Percentiles rank a stretch among this genome's conserved stretches.
These are phyloP conservation scores for Astragalus membranaceus DNA, from an alignment of 306 rosid genomes.

Conservation along the genomic window DNA sequence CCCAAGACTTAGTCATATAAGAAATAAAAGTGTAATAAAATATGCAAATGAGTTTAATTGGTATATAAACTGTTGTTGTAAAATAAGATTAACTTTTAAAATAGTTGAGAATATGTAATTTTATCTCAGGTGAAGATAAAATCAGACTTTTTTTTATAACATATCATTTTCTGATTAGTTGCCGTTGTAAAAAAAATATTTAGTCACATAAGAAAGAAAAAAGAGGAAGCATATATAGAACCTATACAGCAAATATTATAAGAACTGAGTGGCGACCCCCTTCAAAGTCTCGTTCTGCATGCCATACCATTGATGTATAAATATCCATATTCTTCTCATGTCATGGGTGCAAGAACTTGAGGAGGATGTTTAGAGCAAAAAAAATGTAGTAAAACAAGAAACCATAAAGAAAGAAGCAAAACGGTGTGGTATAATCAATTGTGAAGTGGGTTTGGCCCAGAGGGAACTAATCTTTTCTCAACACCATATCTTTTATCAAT, in stretches of 20 bases:
- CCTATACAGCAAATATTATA: not conserved
- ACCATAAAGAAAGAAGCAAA: not conserved
- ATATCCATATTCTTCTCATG: slow-evolving; percentile 1
- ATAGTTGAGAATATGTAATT: too few relatives aligned
- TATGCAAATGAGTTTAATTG: not conserved
- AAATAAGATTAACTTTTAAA: too few relatives aligned
- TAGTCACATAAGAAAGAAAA: not conserved
- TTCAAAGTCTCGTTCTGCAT: slow-evolving; percentile 24
- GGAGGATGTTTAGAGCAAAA: not conserved
- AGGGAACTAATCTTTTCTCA: slow-evolving; percentile 81
- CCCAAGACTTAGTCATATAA: not conserved
- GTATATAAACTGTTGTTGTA: too few relatives aligned
- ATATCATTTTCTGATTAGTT: too few relatives aligned
- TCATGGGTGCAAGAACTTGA: slow-evolving; percentile 9
- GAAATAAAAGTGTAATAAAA: too few relatives aligned
- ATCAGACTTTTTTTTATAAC: too few relatives aligned
- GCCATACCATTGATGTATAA: slow-evolving; percentile 13
- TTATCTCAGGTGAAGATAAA: too few relatives aligned
- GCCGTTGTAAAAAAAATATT: too few relatives aligned
- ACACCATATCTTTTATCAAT: slow-evolving; percentile 73
- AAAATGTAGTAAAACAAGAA: slow-evolving; percentile 7
- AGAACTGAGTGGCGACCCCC: not conserved
- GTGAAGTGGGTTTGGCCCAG: slow-evolving; percentile 99
- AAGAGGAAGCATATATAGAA: not conserved
- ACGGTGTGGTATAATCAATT: slow-evolving; percentile 34